A percentile compares a stretch with the other conserved stretches of the same genome.
These are phyloP conservation scores for Esteya vermicola DNA, from an alignment of 2,329 filamentous ascomycete genomes.

Conservation along the genomic window DNA sequence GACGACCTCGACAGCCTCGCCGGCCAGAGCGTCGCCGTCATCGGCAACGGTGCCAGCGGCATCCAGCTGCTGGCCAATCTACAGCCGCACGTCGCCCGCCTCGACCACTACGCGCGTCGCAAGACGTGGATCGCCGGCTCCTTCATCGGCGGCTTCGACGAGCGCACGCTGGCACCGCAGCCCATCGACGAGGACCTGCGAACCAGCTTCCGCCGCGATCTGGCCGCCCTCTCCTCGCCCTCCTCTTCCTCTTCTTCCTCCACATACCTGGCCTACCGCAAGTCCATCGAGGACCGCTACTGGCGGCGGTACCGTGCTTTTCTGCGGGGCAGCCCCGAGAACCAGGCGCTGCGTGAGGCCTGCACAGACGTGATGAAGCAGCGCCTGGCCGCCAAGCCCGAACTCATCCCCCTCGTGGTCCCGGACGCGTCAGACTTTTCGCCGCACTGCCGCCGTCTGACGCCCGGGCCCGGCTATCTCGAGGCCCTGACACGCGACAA, in stretches of 20 bases:
- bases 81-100: not conserved
- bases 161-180: not conserved
- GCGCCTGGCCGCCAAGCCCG: slow-evolving; percentile 3
- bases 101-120: slow-evolving; percentile 8
- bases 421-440: slow-evolving; percentile 14
- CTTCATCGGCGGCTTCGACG: not conserved
- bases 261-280: slow-evolving; percentile 5
- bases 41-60: slow-evolving; percentile 9
- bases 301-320: not conserved
- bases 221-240: no score
- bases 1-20: no score
- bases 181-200: not conserved
- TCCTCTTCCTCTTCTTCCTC: no score
- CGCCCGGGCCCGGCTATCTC: slow-evolving; percentile 14
- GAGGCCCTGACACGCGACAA: slow-evolving; percentile 14
- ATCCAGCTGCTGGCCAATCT: slow-evolving; percentile 6
- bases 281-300: not conserved
- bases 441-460: slow-evolving; percentile 13
- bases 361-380: slow-evolving; percentile 1
- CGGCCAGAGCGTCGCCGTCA: slow-evolving; percentile 7
- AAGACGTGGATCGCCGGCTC: slow-evolving; percentile 6
- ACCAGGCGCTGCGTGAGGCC: not conserved
- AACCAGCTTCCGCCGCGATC: not conserved
- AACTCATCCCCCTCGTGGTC: slow-evolving; percentile 4
- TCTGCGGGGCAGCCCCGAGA: not conserved